Conservation (phyloP, 2,329 filamentous ascomycete species). For the Samsoniella hepiali region DNA sequence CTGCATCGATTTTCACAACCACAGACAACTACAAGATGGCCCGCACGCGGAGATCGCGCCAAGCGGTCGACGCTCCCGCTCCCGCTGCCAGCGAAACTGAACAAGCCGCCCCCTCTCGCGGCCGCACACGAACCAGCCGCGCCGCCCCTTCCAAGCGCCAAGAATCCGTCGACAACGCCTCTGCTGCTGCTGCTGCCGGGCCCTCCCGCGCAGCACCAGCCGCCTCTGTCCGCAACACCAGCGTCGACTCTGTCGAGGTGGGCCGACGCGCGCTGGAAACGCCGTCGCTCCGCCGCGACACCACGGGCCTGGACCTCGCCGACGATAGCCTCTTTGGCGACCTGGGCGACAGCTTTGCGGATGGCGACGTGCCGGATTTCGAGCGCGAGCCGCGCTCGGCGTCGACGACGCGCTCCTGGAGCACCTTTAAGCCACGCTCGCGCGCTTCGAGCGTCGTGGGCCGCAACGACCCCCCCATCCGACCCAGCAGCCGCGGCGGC, state of each 20-base stretch:
- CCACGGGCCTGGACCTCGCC: conserved; percentile 46
- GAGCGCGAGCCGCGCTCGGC: conserved; percentile 34
- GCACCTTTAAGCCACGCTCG: conserved; percentile 44
- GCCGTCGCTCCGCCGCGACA: conserved; percentile 37
- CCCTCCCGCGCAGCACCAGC: background rate
- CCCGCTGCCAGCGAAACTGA: conserved; percentile 24
- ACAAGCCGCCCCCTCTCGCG: conserved; percentile 27
- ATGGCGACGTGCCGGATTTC: conserved; percentile 31
- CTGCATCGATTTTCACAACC: background rate
- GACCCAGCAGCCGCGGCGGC: conserved; percentile 49
- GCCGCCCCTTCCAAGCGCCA: conserved; percentile 3
- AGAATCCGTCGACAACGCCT: conserved; percentile 19
- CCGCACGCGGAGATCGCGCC: conserved; percentile 32
- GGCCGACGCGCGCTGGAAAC: conserved; percentile 36
- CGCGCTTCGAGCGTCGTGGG: conserved; percentile 51
- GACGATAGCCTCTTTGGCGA: conserved; percentile 48
- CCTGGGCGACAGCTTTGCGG: conserved; percentile 42
- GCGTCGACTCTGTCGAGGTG: conserved; percentile 34
- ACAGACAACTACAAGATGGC: conserved; percentile 25
- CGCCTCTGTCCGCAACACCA: conserved; percentile 26
- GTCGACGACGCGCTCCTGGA: conserved; percentile 46
- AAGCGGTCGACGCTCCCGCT: conserved; percentile 26
- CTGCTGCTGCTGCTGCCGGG: conserved; percentile 24
- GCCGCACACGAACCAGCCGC: conserved; percentile 23
- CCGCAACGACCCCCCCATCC: conserved; percentile 49